A percentile compares a stretch with the other conserved stretches of the same genome.
These are phyloP conservation scores for Clitopilus passeckerianus DNA, from an alignment of 768 basidiomycete genomes.

Conservation along the genomic window DNA sequence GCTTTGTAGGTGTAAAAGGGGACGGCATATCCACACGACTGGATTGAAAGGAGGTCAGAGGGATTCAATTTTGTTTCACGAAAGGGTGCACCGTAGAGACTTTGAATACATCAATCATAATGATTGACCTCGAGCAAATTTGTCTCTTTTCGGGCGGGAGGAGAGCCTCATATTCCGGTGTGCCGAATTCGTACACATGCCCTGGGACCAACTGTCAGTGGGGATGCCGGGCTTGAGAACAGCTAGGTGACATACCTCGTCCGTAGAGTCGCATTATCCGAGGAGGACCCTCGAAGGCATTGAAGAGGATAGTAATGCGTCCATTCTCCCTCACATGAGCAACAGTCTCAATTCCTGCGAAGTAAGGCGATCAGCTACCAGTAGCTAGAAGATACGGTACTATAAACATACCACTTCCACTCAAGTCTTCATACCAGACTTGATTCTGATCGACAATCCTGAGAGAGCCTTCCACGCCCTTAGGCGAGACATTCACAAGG, in stretches of 20 bases:
- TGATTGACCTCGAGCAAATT: slow-evolving; percentile 37
- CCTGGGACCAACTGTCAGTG: slow-evolving; percentile 19
- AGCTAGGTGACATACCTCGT: slow-evolving; percentile 24
- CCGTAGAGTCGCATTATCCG: slow-evolving; percentile 47
- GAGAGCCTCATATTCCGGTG: slow-evolving; percentile 32
- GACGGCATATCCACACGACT: slow-evolving; percentile 46
- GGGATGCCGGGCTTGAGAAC: background rate
- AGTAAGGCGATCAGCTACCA: background rate
- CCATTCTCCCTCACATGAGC: slow-evolving; percentile 50
- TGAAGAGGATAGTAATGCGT: slow-evolving; percentile 48
- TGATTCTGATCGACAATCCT: slow-evolving; percentile 46
- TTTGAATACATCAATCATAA: slow-evolving; percentile 39
- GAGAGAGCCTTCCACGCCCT: slow-evolving; percentile 56
- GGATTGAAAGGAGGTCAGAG: background rate
- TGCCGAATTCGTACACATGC: slow-evolving; percentile 39
- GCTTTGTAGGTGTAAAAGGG: slow-evolving; percentile 32
- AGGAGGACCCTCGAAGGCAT: slow-evolving; percentile 46
- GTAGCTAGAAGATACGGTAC: background rate
- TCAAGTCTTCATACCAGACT: slow-evolving; percentile 75
- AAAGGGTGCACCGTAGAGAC: slow-evolving; percentile 32
- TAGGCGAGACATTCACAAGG: slow-evolving; percentile 66
- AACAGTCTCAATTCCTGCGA: slow-evolving; percentile 44
- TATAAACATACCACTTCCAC: slow-evolving; percentile 52
- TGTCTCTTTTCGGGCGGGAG: slow-evolving; percentile 27
- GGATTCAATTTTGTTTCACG: background rate